Conservation (phyloP, 1,284 basidiomycete genomes). For the Trichosporon faecale region DNA sequence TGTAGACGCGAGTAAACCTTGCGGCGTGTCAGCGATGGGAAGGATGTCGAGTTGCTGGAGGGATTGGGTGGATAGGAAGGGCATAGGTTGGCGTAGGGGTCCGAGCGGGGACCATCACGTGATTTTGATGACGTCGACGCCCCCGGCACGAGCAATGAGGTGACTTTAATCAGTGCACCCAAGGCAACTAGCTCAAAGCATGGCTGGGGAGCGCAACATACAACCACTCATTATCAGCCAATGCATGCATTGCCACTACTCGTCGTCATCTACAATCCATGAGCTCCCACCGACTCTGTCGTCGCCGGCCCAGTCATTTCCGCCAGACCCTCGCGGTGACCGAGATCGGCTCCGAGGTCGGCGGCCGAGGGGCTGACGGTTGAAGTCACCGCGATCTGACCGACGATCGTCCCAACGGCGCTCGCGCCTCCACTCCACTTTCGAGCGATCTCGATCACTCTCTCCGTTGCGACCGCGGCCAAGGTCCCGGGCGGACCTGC, state of each 20-base stretch:
- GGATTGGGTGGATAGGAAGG: background rate
- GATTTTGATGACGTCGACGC: background rate
- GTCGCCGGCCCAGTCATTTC: background rate
- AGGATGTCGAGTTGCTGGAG: background rate
- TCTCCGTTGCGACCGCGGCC: background rate
- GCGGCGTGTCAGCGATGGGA: background rate
- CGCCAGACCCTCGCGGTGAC: background rate
- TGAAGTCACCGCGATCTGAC: too few species aligned
- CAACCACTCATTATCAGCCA: too few species aligned
- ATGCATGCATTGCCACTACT: background rate
- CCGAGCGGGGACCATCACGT: background rate
- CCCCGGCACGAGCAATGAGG: too few species aligned
- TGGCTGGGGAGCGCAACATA: too few species aligned
- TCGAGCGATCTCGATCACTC: background rate
- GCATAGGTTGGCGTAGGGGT: background rate
- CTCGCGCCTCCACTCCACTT: background rate
- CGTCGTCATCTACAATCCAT: conserved; percentile 12
- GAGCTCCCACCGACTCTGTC: background rate
- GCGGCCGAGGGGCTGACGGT: background rate
- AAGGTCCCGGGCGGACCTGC: conserved; percentile 17
- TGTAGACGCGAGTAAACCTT: background rate
- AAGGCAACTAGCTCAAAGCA: too few species aligned
- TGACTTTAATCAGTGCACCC: too few species aligned
- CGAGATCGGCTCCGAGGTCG: background rate
- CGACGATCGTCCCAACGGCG: background rate